Conservation (phyloP, 306 rosid species). For the Vicia villosa region DNA sequence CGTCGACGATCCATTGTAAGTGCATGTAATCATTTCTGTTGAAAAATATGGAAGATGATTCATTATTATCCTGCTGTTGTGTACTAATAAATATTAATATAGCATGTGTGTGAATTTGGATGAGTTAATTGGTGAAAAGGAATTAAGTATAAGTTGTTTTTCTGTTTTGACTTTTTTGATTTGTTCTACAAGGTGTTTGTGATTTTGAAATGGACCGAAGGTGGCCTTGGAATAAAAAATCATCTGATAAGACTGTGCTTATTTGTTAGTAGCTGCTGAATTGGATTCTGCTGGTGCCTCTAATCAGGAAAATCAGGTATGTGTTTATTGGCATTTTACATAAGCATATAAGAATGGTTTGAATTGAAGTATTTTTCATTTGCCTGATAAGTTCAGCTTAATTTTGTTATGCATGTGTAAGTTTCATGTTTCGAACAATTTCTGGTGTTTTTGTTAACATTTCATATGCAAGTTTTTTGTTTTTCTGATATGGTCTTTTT, state of each 20-base stretch:
- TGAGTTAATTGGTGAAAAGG: background rate
- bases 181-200: constrained; percentile 24
- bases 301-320: constrained; percentile 59
- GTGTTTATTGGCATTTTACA: constrained; percentile 27
- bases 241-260: constrained; percentile 79
- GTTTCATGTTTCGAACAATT: constrained; percentile 1
- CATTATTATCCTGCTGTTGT: background rate
- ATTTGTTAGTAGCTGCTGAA: constrained; percentile 64
- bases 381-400: constrained; percentile 10
- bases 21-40: constrained; percentile 17
- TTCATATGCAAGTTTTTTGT: constrained; percentile 19
- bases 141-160: background rate
- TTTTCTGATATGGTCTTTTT: background rate
- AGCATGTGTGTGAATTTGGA: constrained; percentile 8
- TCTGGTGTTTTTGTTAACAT: background rate
- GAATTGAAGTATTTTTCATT: constrained; percentile 14
- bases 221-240: constrained; percentile 99
- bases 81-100: background rate
- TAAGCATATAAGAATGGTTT: background rate
- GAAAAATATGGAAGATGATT: background rate
- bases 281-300: constrained; percentile 56
- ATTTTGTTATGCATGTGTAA: constrained; percentile 8
- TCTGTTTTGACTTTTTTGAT: constrained; percentile 21
- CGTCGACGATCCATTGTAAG: too few relatives aligned
- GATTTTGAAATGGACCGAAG: constrained; percentile 79